Base-by-base conservation (phyloP, 164 flowering plant species). In the Aristolochia fimbriata region DNA sequence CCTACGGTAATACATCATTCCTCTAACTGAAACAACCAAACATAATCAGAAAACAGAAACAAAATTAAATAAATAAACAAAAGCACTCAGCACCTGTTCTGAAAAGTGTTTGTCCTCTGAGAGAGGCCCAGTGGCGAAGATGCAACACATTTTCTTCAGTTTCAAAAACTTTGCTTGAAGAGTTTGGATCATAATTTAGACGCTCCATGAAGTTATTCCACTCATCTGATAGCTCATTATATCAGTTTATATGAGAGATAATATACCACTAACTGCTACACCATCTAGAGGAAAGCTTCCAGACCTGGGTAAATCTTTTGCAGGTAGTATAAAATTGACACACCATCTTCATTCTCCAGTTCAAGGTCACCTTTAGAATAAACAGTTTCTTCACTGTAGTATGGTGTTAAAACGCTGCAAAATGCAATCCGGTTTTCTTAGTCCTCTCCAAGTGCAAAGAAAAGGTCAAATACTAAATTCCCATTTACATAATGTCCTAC, bases 1-100 rank as follows among this genome's bases (percentile, higher is more conserved):
- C 69, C 93, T 80, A 56, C 91, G 74, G 55, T 91, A 94, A 49
- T 94, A 94, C 99, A 94, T 94, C 99, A 94, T 94, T 41, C 97
- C 97, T 71, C 97, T 80, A 56, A 94, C 99, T 91, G 88, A 74
- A 81, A 37, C 1, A 57, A 14, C 57, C 33, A 43, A n/a, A 23
- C 59, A 51, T n/a, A n/a, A n/a, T n/a, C 61, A 55, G 52, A 51
- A 56, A 56, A 2, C 61, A 30, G 14, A 41, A 23, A 21, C 25
- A 55, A 31, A 15, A 55, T 30, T 37, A 51, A 50, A 59, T 14
- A 51, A 16, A 53, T 15, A 7, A 27, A 30, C 47, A 19, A n/a
- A 49, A 57, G 50, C 15, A 48, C 47, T 71, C 64, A 52, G 62
- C 20, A 79, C 97, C 90, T 68, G 97, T 91, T 73, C 96, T 80